Conservation (phyloP, 225 moss, liverwort and hornwort species). For the Bryum argenteum region DNA sequence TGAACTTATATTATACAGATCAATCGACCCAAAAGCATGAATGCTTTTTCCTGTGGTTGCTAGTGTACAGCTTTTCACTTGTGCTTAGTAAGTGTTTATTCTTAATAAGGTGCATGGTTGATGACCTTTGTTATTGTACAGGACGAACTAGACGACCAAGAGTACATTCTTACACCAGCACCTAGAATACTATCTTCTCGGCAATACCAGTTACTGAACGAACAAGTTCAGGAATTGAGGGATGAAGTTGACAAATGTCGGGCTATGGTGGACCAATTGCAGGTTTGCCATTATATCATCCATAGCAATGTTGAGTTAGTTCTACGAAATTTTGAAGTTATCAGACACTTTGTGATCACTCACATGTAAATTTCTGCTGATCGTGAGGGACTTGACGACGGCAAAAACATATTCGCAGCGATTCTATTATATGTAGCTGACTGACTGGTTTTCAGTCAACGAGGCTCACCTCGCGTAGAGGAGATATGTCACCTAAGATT, state of each 20-base stretch:
- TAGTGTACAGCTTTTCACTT: no score
- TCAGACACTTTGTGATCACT: not conserved
- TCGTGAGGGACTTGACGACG: not conserved
- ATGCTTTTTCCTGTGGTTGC: no score
- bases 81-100: not conserved
- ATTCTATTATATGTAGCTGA: conserved; percentile 8
- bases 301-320: conserved; percentile 15
- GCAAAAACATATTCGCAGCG: not conserved
- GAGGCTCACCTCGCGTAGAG: not conserved
- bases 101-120: not conserved
- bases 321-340: not conserved
- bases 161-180: conserved; percentile 36
- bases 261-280: conserved; percentile 63
- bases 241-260: conserved; percentile 71
- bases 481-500: not conserved
- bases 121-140: conserved; percentile 28
- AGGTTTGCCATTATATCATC: conserved; percentile 48
- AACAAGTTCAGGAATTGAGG: conserved; percentile 67
- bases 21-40: no score
- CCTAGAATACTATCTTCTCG: conserved; percentile 50
- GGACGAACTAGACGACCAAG: conserved; percentile 74
- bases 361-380: not conserved
- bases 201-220: conserved; percentile 67
- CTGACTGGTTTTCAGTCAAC: not conserved
- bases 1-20: not conserved